Percentiles rank a stretch among this genome's conserved stretches.
Conservation (phyloP, 768 basidiomycete species). For the Amanita brunnescens region DNA sequence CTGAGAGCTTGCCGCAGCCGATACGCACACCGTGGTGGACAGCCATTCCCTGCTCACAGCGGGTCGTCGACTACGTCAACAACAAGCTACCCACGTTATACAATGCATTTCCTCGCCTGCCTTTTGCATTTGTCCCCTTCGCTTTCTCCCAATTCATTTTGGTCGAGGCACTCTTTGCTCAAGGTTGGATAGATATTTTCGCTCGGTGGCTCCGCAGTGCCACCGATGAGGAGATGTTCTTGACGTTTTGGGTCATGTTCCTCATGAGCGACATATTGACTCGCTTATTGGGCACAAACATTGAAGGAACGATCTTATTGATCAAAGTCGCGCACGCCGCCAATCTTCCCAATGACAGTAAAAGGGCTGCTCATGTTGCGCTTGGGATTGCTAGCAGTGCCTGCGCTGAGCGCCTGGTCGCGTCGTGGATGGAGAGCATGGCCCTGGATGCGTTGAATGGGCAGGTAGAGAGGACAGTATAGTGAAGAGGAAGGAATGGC, state of each 20-base stretch:
- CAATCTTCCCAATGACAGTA: slow-evolving; percentile 23
- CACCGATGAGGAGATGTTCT: slow-evolving; percentile 31
- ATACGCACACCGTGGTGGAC: background rate
- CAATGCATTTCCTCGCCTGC: slow-evolving; percentile 58
- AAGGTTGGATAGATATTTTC: slow-evolving; percentile 87
- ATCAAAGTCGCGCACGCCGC: slow-evolving; percentile 66
- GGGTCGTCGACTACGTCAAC: background rate
- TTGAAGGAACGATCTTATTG: slow-evolving; percentile 84
- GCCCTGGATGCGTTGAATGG: too few species aligned
- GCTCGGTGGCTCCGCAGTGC: slow-evolving; percentile 53
- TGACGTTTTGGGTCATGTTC: slow-evolving; percentile 59
- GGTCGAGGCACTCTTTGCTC: slow-evolving; percentile 70
- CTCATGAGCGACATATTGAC: slow-evolving; percentile 66
- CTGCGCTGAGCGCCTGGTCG: slow-evolving; percentile 55
- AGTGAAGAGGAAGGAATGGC: too few species aligned
- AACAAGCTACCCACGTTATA: slow-evolving; percentile 50
- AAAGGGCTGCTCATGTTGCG: slow-evolving; percentile 56
- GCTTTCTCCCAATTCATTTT: slow-evolving; percentile 94
- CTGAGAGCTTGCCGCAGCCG: slow-evolving; percentile 38
- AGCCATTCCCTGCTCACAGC: background rate
- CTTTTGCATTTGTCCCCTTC: slow-evolving; percentile 80
- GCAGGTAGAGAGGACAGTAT: too few species aligned
- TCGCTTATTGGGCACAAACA: slow-evolving; percentile 83
- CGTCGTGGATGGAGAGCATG: too few species aligned
- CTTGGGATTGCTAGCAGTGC: slow-evolving; percentile 85